phyloP scores from a whole-genome alignment of 2,329 filamentous ascomycete species.

The Phoma herbarum region DNA sequence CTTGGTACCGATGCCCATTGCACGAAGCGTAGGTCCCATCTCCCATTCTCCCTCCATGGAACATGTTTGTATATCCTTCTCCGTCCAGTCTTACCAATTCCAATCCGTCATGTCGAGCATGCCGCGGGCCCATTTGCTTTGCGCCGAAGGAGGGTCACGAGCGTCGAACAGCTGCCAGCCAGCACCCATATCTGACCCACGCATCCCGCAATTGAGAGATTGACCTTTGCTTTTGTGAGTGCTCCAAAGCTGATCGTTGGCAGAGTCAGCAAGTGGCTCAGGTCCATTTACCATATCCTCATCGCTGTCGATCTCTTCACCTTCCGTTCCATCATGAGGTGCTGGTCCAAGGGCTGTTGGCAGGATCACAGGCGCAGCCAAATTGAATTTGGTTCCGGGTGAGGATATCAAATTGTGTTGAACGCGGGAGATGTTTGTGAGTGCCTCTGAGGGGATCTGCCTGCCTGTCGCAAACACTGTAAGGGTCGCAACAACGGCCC shows the following conservation, averaged over 20 bases:
- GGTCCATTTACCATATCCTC: neutral
- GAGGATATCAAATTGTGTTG: no score
- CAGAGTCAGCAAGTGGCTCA: neutral
- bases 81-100: neutral
- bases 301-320: neutral
- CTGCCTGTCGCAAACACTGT: no score
- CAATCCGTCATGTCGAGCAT: neutral
- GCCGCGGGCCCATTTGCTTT: neutral
- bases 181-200: neutral
- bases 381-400: no score
- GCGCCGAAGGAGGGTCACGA: neutral
- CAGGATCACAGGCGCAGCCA: no score
- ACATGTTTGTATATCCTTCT: neutral
- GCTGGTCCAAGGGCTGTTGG: no score
- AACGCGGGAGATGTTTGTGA: no score
- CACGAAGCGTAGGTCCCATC: neutral
- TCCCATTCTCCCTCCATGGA: neutral
- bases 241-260: neutral
- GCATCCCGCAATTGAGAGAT: neutral
- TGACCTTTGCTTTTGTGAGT: neutral
- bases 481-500: no score
- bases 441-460: no score
- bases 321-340: neutral
- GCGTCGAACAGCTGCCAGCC: neutral
- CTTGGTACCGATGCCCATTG: neutral